A percentile compares a stretch with the other conserved stretches of the same genome.
Conservation (phyloP, 2,329 filamentous ascomycete genomes). For the Didymellaceae sp. region DNA sequence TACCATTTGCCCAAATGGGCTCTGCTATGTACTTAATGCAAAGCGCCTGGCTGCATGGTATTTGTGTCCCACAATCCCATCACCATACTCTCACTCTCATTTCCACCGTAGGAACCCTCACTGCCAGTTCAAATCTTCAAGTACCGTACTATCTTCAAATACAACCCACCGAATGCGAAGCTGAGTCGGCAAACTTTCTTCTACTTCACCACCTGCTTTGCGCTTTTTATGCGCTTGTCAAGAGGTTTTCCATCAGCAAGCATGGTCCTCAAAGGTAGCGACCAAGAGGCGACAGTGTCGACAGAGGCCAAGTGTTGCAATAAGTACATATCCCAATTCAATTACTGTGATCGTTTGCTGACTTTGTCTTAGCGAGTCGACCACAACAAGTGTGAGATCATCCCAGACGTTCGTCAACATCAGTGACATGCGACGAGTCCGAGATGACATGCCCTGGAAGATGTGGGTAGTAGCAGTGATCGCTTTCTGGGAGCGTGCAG, state of each 20-base stretch:
- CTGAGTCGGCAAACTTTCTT: not conserved
- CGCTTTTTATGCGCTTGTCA: not conserved
- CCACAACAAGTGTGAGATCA: conserved; percentile 9
- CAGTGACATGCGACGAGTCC: conserved; percentile 26
- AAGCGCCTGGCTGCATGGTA: not conserved
- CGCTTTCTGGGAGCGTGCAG: conserved; percentile 35
- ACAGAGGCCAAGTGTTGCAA: conserved; percentile 2
- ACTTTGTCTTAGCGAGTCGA: conserved; percentile 2
- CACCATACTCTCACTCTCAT: not conserved
- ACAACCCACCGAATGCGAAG: not conserved
- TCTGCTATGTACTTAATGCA: not conserved
- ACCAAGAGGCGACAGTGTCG: not conserved
- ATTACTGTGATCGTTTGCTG: not conserved
- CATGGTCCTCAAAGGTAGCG: conserved; percentile 2
- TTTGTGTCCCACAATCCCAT: not conserved
- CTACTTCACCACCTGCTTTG: not conserved
- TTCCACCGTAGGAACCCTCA: not conserved
- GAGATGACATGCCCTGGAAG: conserved; percentile 30
- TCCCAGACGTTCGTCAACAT: conserved; percentile 12
- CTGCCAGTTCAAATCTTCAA: not conserved
- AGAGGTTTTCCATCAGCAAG: not conserved
- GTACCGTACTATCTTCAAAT: not conserved
- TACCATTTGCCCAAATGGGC: not conserved
- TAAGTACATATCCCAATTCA: not conserved
- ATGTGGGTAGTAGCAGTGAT: conserved; percentile 37